Evolutionary conservation across 208 protist species (phyloP).

Genomic region (Trypanosoma conorhini): DNA sequence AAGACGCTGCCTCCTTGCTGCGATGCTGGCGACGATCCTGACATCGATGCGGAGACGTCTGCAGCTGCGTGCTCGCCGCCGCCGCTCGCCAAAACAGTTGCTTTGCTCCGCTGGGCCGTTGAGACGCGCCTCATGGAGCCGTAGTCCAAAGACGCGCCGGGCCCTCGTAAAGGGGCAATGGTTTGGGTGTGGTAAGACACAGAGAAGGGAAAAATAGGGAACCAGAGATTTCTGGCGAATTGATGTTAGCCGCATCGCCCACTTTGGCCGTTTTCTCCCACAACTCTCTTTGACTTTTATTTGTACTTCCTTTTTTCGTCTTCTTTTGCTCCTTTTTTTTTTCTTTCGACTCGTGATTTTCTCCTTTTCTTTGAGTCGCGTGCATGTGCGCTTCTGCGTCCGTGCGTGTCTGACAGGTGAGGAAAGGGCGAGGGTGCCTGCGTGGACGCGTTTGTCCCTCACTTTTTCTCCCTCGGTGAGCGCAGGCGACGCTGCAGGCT

Average conservation of each 20-base stretch:
- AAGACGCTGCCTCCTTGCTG: background rate
- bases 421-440: background rate
- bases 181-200: background rate
- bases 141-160: background rate
- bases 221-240: background rate
- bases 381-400: background rate
- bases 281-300: too few relatives aligned
- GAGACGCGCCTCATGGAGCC: slow-evolving; percentile 29
- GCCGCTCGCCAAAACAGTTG: slow-evolving; percentile 8
- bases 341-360: too few relatives aligned
- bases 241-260: background rate
- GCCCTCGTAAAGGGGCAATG: background rate
- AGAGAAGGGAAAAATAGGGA: background rate
- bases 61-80: background rate
- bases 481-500: background rate
- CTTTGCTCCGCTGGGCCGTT: slow-evolving; percentile 32
- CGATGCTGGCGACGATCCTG: background rate
- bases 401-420: background rate
- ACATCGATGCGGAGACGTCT: background rate
- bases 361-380: slow-evolving; percentile 10
- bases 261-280: too few relatives aligned
- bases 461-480: background rate
- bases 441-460: background rate
- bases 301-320: too few relatives aligned
- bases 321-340: too few relatives aligned